Base-by-base conservation (phyloP, 225 moss, liverwort and hornwort genomes). In the Anthoceros angustus region DNA sequence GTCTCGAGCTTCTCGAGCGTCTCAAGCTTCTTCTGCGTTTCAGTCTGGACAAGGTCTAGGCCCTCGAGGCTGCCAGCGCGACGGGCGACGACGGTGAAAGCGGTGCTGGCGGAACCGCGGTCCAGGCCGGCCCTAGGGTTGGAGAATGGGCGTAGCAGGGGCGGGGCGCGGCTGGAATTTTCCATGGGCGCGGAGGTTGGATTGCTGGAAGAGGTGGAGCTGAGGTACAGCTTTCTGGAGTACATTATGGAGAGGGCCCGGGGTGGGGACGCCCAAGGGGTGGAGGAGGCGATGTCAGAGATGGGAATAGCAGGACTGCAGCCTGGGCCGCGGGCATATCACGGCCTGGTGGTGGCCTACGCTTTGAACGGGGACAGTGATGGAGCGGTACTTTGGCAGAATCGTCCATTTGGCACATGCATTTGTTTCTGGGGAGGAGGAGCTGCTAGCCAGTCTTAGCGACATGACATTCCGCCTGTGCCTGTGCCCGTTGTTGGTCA, bases 171-270 rank as follows among this genome's bases (percentile, higher is more conserved):
- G n/a, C 23, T 55, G 55, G 55, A 55, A 18, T 55, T 55, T 23
- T 55, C 55, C 18, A 11, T 23, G 5, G 55, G n/a, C 7, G 55
- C n/a, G 14, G 55, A 55, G 55, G 55, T 55, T 55, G 55, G 55
- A 18, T 20, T 55, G 55, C 23, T 55, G 55, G 82, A 87, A 63
- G 95, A 95, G 77, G 74, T 66, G 66, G 89, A 92, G 63, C 77
- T 92, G 64, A 79, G 98, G 68, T 80, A 81, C 40, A 80, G 87
- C 83, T 92, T 98, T 70, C 46, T 98, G 80, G 98, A 98, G 75
- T 82, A 88, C 40, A 81, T 98, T 8, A 89, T 98, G 98, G 85
- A 87, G 80, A 74, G 89, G 50, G 86, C 89, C 24, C 79, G 89
- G 50, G 82, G 71, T 66, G 72, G 70, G 45, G 89, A 98, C 62